phyloP scores from a whole-genome alignment of 805 yeast genomes.

The Zygosaccharomyces siamensis region DNA sequence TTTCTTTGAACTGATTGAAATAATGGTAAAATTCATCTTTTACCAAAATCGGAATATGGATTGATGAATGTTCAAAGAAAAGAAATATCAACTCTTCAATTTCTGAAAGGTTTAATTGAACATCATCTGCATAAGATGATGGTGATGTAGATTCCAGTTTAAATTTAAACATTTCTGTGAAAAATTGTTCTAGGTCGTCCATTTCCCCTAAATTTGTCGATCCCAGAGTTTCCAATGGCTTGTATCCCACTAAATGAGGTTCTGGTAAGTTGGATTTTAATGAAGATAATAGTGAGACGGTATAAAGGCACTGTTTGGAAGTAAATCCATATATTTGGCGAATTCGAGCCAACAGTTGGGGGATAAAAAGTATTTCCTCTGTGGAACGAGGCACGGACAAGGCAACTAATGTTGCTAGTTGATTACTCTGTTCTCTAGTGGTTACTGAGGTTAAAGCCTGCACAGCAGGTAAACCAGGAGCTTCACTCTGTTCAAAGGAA shows the following conservation, averaged over 20 bases:
- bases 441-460: slow-evolving; percentile 57
- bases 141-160: not conserved
- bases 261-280: slow-evolving; percentile 52
- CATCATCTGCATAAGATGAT: slow-evolving; percentile 1
- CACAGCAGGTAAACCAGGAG: slow-evolving; percentile 72
- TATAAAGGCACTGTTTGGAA: slow-evolving; percentile 62
- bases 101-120: slow-evolving; percentile 18
- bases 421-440: slow-evolving; percentile 42
- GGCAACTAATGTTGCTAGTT: slow-evolving; percentile 57
- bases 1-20: slow-evolving; percentile 37
- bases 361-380: slow-evolving; percentile 71
- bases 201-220: slow-evolving; percentile 28
- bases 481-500: slow-evolving; percentile 60
- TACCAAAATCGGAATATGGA: slow-evolving; percentile 63
- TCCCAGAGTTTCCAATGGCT: slow-evolving; percentile 17
- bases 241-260: slow-evolving; percentile 21
- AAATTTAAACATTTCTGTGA: slow-evolving; percentile 22
- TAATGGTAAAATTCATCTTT: slow-evolving; percentile 60
- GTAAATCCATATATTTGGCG: slow-evolving; percentile 68
- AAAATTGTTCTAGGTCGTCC: slow-evolving; percentile 25
- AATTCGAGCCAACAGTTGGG: slow-evolving; percentile 62
- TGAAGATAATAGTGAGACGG: slow-evolving; percentile 67
- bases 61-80: slow-evolving; percentile 77
- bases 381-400: slow-evolving; percentile 72
- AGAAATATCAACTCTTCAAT: slow-evolving; percentile 63